Evolutionary conservation across 257 asterid species (phyloP).

Genomic region (Catharanthus roseus): DNA sequence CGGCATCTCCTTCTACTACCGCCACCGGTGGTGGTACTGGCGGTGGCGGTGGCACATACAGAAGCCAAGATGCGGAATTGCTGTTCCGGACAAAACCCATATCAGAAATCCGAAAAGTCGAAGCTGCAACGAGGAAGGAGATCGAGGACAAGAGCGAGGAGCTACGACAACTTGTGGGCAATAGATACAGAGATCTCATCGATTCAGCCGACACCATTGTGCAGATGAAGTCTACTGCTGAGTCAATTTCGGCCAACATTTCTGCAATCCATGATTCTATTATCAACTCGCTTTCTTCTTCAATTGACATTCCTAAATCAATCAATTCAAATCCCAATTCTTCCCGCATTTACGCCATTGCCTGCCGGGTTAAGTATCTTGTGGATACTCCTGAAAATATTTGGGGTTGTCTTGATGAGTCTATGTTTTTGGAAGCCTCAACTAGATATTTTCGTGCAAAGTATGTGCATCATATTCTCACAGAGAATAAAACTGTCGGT

Average conservation of each 20-base stretch:
- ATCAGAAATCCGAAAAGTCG: slow-evolving; percentile 82
- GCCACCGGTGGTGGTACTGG: background rate
- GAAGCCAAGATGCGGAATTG: slow-evolving; percentile 85
- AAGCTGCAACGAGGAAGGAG: slow-evolving; percentile 78
- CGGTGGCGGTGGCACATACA: slow-evolving; percentile 33
- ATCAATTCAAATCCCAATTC: slow-evolving; percentile 35
- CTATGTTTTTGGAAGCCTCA: slow-evolving; percentile 84
- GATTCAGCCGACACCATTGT: slow-evolving; percentile 98
- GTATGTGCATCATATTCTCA: slow-evolving; percentile 65
- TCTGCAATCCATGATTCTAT: slow-evolving; percentile 60
- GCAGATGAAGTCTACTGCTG: slow-evolving; percentile 81
- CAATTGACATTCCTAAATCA: slow-evolving; percentile 53
- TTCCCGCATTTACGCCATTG: slow-evolving; percentile 64
- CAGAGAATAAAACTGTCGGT: slow-evolving; percentile 11
- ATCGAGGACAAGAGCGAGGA: slow-evolving; percentile 95
- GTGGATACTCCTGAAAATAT: slow-evolving; percentile 99
- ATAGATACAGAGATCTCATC: slow-evolving; percentile 90
- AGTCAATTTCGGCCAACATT: slow-evolving; percentile 69
- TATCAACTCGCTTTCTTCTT: slow-evolving; percentile 55
- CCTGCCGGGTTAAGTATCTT: slow-evolving; percentile 92
- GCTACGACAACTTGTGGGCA: slow-evolving; percentile 90
- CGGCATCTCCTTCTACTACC: slow-evolving; percentile 19
- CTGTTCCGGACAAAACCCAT: slow-evolving; percentile 84
- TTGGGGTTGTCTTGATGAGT: slow-evolving; percentile 98
- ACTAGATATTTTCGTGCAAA: slow-evolving; percentile 90